Evolutionary conservation across 1,139 yeast genomes (phyloP), one percentile per base, ranked within the genome.

Genomic region (Yamadazyma atlantica): DNA sequence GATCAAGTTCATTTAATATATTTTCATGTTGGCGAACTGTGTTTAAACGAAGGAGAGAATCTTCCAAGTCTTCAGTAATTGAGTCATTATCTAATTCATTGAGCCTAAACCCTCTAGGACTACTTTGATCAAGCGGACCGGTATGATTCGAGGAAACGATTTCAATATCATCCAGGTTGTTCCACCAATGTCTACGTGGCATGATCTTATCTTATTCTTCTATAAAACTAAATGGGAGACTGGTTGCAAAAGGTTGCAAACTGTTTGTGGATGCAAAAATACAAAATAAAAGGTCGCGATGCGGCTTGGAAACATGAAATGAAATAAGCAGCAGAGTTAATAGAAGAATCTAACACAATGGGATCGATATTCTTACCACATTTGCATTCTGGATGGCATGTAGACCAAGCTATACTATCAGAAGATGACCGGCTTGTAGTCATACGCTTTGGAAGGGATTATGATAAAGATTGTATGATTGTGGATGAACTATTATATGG

Each of bases 381-480:
- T 59, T 67, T 92, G 45, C 80, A 75, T 23, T 78, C 95, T 0
- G 98, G 96, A 3, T 75, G 82, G 96, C 98, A 92, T 57, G 98
- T 92, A 19, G 99, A 94, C 62, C 97, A 92, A 57, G 96, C 98
- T 6, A 92, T 92, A 33, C 65, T 75, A 13, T 65, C 78, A 1
- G 98, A 92, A 54, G 95, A 86, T 45, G 96, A 88, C 38, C 67
- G 96, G 42, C 64, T 92, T 10, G 97, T 92, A 16, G 83, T 90
- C 11, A 76, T 92, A 21, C 73, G 98, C 29, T 92, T 92, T 60
- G 98, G 98, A 1, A 66, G 85, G 29, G 96, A 86, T 47, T 56
- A 70, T 40, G 88, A 85, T 48, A 73, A 78, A 33, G 87, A 83
- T 35, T 88, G 97, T 55, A 83, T 90, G 90, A 64, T 81, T 28